Evolutionary conservation across 768 basidiomycete genomes (phyloP).

Genomic region (Russula virescens): DNA sequence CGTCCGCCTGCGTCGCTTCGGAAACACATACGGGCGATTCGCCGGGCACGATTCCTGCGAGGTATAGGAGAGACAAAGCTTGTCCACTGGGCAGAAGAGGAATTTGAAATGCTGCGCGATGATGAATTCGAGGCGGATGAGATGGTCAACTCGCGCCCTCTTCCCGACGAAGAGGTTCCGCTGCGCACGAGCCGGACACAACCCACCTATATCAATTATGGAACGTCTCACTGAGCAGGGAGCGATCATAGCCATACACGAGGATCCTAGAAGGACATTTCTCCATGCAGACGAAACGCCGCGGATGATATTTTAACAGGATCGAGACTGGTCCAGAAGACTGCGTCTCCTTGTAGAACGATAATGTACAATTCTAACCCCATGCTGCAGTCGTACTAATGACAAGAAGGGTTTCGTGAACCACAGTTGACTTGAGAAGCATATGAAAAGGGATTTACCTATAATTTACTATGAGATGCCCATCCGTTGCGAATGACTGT

Average conservation of each 20-base stretch:
- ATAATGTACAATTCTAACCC: slow-evolving; percentile 35
- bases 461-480: slow-evolving; percentile 64
- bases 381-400: slow-evolving; percentile 54
- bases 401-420: slow-evolving; percentile 1
- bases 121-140: slow-evolving; percentile 22
- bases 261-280: background rate
- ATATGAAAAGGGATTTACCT: slow-evolving; percentile 34
- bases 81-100: slow-evolving; percentile 23
- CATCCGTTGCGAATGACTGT: slow-evolving; percentile 57
- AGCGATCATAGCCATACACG: background rate
- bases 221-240: slow-evolving; percentile 12
- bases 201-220: slow-evolving; percentile 14
- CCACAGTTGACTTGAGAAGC: background rate
- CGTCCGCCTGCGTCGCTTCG: slow-evolving; percentile 9
- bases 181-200: slow-evolving; percentile 13
- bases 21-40: slow-evolving; percentile 3
- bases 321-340: slow-evolving; percentile 2
- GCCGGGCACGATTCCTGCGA: slow-evolving; percentile 11
- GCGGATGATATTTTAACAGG: slow-evolving; percentile 8
- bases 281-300: slow-evolving; percentile 3
- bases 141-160: slow-evolving; percentile 23
- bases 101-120: slow-evolving; percentile 5
- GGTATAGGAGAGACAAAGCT: slow-evolving; percentile 14
- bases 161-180: slow-evolving; percentile 21
- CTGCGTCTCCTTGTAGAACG: background rate